These are phyloP conservation scores for Diutina neorugosa DNA, from an alignment of 1,139 yeast genomes.

Conservation along the genomic window DNA sequence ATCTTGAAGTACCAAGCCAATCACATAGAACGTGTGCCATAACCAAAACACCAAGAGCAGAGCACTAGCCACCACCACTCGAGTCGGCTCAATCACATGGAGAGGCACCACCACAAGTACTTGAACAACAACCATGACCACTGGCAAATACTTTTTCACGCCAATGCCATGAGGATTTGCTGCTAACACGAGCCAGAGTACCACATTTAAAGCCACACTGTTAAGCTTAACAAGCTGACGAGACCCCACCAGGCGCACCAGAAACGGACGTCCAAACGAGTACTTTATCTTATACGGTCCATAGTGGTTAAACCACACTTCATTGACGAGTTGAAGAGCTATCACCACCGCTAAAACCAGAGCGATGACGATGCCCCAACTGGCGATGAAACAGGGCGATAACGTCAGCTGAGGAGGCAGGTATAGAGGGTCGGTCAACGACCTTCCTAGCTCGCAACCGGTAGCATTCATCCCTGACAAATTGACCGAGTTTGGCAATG, in stretches of 20 bases:
- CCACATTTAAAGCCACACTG: conserved; percentile 14
- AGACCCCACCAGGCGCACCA: conserved; percentile 17
- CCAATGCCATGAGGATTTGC: not conserved
- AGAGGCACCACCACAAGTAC: conserved; percentile 21
- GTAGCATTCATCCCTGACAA: not conserved
- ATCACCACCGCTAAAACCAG: conserved; percentile 9
- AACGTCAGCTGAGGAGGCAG: conserved; percentile 6
- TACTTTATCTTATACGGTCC: conserved; percentile 19
- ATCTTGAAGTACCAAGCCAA: conserved; percentile 19
- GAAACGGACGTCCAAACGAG: conserved; percentile 19
- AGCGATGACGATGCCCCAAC: conserved; percentile 9
- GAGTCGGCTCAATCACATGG: conserved; percentile 27
- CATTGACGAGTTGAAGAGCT: conserved; percentile 11
- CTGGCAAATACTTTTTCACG: not conserved
- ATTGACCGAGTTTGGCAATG: not conserved
- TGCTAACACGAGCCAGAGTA: conserved; percentile 5
- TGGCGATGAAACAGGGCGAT: conserved; percentile 23
- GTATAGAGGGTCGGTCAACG: not conserved
- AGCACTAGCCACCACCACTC: conserved; percentile 21
- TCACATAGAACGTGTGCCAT: conserved; percentile 13
- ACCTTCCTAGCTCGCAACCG: not conserved
- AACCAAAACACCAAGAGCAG: conserved; percentile 34
- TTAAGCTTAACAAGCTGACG: conserved; percentile 15
- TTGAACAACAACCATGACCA: conserved; percentile 7
- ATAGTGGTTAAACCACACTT: conserved; percentile 13